A percentile compares a stretch with the other conserved stretches of the same genome.
Evolutionary conservation across 805 yeast genomes (phyloP).

Genomic region (Hermanozyma aechmeae): DNA sequence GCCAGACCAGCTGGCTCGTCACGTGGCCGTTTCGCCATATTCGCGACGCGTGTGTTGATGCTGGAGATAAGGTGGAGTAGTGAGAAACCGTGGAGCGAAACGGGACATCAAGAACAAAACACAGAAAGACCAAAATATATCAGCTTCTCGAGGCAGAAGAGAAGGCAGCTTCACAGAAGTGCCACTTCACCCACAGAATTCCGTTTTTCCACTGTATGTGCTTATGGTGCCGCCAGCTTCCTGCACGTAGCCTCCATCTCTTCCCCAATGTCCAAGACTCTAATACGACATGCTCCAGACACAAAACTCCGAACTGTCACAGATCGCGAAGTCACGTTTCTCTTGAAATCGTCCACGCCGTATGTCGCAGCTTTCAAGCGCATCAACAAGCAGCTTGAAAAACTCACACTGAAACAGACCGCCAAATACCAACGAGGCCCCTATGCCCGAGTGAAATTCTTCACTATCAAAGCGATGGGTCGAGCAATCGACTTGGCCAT

Average conservation of each 20-base stretch:
- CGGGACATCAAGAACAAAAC: slow-evolving; percentile 1
- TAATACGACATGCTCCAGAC: slow-evolving; percentile 49
- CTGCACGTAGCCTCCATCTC: background rate
- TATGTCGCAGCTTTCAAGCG: slow-evolving; percentile 65
- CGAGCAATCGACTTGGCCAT: slow-evolving; percentile 50
- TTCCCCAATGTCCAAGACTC: slow-evolving; percentile 16
- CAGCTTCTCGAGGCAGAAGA: no score
- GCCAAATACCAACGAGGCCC: slow-evolving; percentile 20
- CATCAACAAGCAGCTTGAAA: slow-evolving; percentile 41
- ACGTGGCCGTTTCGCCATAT: no score
- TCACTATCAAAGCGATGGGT: slow-evolving; percentile 71
- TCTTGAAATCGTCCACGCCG: slow-evolving; percentile 60
- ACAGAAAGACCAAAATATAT: slow-evolving; percentile 4
- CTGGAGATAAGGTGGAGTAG: no score
- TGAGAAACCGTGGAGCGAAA: no score
- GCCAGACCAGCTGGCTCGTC: no score
- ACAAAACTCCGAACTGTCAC: slow-evolving; percentile 29
- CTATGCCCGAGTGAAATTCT: slow-evolving; percentile 33
- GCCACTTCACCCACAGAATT: no score
- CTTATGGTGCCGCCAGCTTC: background rate
- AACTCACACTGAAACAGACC: slow-evolving; percentile 27
- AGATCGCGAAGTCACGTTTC: slow-evolving; percentile 39
- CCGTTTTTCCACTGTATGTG: slow-evolving; percentile 5
- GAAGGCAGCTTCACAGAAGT: no score
- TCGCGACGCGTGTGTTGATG: no score